Percentiles rank a stretch among this genome's conserved stretches.
These are phyloP conservation scores for Neohortaea acidophila DNA, from an alignment of 495 filamentous ascomycete genomes.

Conservation along the genomic window DNA sequence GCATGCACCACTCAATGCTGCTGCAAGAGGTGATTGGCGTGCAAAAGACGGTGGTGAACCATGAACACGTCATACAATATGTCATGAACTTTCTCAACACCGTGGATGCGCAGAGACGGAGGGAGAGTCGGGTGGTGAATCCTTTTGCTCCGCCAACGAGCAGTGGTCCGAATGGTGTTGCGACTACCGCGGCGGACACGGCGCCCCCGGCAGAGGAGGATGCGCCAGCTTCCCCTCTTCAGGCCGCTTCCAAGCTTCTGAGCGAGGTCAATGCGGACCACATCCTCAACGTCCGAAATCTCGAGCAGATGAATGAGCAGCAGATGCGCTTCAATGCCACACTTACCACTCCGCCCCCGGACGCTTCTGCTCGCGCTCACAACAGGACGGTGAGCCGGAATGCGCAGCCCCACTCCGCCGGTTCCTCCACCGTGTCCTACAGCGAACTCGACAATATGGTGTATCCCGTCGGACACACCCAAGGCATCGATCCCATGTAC, in stretches of 20 bases:
- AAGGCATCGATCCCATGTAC: constrained; percentile 89
- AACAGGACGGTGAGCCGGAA: constrained; percentile 23
- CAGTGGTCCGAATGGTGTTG: constrained; percentile 19
- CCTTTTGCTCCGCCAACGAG: constrained; percentile 29
- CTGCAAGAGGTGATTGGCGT: constrained; percentile 74
- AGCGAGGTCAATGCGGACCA: constrained; percentile 65
- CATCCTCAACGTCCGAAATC: constrained; percentile 54
- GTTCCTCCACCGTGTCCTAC: constrained; percentile 36
- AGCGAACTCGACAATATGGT: constrained; percentile 66
- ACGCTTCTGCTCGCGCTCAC: constrained; percentile 21
- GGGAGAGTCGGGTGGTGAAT: constrained; percentile 42
- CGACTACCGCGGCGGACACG: neutral
- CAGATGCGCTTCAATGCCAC: constrained; percentile 40
- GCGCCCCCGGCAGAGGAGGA: constrained; percentile 37
- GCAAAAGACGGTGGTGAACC: constrained; percentile 79
- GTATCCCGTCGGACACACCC: constrained; percentile 76
- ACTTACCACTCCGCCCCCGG: constrained; percentile 29
- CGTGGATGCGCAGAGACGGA: constrained; percentile 47
- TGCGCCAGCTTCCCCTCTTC: constrained; percentile 64
- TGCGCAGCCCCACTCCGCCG: constrained; percentile 35
- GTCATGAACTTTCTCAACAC: constrained; percentile 56
- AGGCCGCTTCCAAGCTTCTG: constrained; percentile 79
- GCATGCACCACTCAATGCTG: constrained; percentile 71
- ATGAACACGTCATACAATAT: constrained; percentile 59
- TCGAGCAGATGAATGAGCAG: constrained; percentile 64